Percentiles rank a stretch among this genome's conserved stretches.
These are phyloP conservation scores for Malassezia arunalokei DNA, from an alignment of 1,284 basidiomycete species.

Conservation along the genomic window DNA sequence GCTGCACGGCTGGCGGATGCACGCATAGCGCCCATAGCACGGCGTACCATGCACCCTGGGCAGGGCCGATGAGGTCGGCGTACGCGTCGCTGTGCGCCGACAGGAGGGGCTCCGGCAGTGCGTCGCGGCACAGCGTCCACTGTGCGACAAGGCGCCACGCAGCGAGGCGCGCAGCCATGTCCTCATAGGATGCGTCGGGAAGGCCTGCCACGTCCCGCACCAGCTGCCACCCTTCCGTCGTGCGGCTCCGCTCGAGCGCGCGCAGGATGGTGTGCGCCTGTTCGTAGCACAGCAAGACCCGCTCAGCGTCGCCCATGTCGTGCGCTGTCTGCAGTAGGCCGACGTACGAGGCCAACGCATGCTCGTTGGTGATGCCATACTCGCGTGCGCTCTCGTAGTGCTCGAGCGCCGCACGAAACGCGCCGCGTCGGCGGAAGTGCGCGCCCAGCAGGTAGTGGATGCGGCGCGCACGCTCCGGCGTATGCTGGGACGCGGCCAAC, in stretches of 20 bases:
- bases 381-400: constrained; percentile 73
- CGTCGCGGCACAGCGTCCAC: constrained; percentile 25
- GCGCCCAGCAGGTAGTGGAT: constrained; percentile 70
- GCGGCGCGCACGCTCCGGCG: constrained; percentile 87
- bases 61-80: not conserved
- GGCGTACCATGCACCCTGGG: constrained; percentile 10
- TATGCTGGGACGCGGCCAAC: constrained; percentile 79
- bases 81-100: not conserved
- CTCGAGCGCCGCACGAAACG: constrained; percentile 58
- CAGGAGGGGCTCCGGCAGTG: constrained; percentile 6
- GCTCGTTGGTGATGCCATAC: constrained; percentile 68
- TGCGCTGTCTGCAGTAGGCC: constrained; percentile 54
- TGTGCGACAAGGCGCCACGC: constrained; percentile 6
- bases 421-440: constrained; percentile 60
- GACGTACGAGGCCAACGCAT: constrained; percentile 62
- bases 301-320: constrained; percentile 67
- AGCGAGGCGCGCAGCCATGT: constrained; percentile 1
- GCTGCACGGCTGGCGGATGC: not conserved
- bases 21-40: constrained; percentile 6
- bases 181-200: not conserved
- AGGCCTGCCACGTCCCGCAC: constrained; percentile 10
- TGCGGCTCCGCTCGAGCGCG: constrained; percentile 47
- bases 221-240: constrained; percentile 11
- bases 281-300: constrained; percentile 72
- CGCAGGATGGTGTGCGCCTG: constrained; percentile 80